Conservation (phyloP, 805 yeast genomes). For the Candida arabinofermentans region DNA sequence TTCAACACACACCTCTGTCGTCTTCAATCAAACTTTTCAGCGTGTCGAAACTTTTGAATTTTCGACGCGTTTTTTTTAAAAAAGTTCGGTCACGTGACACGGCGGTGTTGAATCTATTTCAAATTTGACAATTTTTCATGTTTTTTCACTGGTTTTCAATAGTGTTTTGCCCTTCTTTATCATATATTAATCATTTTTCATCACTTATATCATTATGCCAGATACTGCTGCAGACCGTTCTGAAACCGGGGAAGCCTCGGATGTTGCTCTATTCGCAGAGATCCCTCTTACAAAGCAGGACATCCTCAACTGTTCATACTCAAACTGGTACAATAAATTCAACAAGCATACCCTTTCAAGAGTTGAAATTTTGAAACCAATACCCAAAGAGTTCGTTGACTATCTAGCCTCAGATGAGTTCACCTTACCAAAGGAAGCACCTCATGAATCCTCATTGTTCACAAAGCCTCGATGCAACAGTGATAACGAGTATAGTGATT, state of each 20-base stretch:
- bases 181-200: neutral
- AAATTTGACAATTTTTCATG: too few relatives aligned
- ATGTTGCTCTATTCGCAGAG: constrained; percentile 21
- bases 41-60: neutral
- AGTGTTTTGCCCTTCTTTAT: neutral
- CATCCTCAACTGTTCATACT: constrained; percentile 48
- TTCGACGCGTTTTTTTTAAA: neutral
- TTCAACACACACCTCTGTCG: neutral
- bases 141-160: too few relatives aligned
- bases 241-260: constrained; percentile 1
- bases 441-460: constrained; percentile 28
- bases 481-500: constrained; percentile 70
- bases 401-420: constrained; percentile 70
- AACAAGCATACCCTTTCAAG: constrained; percentile 42
- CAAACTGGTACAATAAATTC: constrained; percentile 58
- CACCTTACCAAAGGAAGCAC: constrained; percentile 46
- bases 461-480: constrained; percentile 37
- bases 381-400: constrained; percentile 54
- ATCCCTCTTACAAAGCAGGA: constrained; percentile 34
- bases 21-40: constrained; percentile 1
- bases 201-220: neutral
- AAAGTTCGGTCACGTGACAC: neutral
- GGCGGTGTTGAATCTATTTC: too few relatives aligned
- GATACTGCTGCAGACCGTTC: neutral
- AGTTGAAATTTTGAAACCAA: constrained; percentile 48